Base-by-base conservation (phyloP, 768 basidiomycete species). In the Auricularia auricula-judae region DNA sequence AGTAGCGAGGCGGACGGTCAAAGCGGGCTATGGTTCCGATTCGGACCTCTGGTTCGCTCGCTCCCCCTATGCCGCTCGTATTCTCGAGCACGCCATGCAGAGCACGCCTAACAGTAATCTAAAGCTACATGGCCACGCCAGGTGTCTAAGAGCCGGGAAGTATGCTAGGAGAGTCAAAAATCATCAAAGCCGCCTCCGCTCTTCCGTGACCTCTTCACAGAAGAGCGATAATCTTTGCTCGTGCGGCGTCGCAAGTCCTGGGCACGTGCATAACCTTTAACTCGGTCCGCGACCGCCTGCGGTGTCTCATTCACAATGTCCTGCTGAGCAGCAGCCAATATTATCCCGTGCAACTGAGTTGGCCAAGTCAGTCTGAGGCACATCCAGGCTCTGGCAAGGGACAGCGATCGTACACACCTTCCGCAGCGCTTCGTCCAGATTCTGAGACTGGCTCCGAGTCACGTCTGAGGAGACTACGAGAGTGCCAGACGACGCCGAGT, bases 381-480 rank as follows among this genome's bases (percentile, higher is more conserved):
- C 43, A 23, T 29, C 4, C 29, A 63, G 18, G 60, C n/a, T 29
- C 42, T 43, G 42, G 47, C 18, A 62, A 64, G 61, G 63, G 21
- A 35, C 61, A 62, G 42, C n/a, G 29, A 61, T 21, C 60, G 10
- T 34, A 65, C 72, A 16, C 53, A 84, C 90, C 79, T 89, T 91
- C 3, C 75, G 68, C 47, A 92, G 76, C 67, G 86, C 87, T 64
- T 91, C 88, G 10, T 87, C 82, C 18, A 90, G 74, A 67, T 91
- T 93, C 69, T 86, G 83, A 2, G 87, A 76, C 70, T 93, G 91
- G 10, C 89, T 90, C n/a, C 91, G 86, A 66, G 84, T 81, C 1
- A 80, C 74, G 1, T 81, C 86, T 0, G 89, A 91, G 5, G 87
- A 86, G 64, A 92, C 78, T 36, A 89, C 75, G 42, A 93, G 78